Evolutionary conservation across 192 early-diverging fungal species (phyloP).

Genomic region (Backusella macrospora): DNA sequence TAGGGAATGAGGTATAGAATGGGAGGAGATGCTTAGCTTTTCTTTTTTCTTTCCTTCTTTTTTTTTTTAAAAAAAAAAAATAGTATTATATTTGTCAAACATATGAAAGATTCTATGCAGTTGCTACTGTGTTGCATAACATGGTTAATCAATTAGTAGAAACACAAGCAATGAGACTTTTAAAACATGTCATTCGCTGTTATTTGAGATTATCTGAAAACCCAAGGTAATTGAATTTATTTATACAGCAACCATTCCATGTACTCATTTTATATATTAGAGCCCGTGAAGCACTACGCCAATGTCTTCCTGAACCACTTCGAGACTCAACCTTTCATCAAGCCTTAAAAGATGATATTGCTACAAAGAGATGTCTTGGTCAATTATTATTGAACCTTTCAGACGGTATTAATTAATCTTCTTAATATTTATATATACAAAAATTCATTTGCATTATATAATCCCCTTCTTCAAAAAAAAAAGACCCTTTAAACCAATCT

Average conservation of each 20-base stretch:
- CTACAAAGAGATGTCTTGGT: constrained; percentile 83
- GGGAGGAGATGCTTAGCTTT: no score
- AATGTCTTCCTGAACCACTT: constrained; percentile 87
- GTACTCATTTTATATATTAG: constrained; percentile 37
- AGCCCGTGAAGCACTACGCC: constrained; percentile 88
- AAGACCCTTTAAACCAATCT: not conserved
- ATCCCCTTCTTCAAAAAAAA: not conserved
- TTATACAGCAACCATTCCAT: not conserved
- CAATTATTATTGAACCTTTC: constrained; percentile 66
- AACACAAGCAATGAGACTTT: constrained; percentile 77
- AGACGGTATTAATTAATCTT: constrained; percentile 38
- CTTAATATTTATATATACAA: not conserved
- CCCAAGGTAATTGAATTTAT: constrained; percentile 49
- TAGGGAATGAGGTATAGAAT: not conserved
- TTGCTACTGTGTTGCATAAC: constrained; percentile 90
- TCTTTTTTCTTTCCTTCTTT: no score
- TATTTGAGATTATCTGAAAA: constrained; percentile 94
- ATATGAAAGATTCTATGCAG: constrained; percentile 92
- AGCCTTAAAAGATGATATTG: constrained; percentile 86
- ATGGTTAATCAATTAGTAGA: constrained; percentile 93
- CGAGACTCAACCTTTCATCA: constrained; percentile 85
- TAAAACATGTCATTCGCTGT: constrained; percentile 95
- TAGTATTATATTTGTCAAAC: constrained; percentile 85
- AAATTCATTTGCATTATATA: not conserved
- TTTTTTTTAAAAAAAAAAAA: not conserved